Evolutionary conservation across 176 grass and related monocot species (phyloP).

Genomic region (Bolboschoenus planiculmis): DNA sequence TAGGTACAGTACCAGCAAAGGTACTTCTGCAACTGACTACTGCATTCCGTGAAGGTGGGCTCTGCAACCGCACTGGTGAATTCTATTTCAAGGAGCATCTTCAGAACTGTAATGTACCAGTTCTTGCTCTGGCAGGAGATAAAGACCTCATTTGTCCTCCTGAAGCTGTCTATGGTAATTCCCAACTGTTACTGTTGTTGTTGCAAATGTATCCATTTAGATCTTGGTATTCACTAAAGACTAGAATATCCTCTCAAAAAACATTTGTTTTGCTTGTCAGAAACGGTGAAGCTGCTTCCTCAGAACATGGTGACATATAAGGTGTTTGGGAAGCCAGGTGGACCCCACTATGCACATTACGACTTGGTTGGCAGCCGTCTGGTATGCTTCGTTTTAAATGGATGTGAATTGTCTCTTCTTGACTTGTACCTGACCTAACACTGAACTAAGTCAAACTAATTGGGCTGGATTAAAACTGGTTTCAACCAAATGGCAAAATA

Average conservation of each 20-base stretch:
- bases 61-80: constrained; percentile 51
- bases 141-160: constrained; percentile 84
- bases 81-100: constrained; percentile 81
- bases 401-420: not conserved
- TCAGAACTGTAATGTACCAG: constrained; percentile 48
- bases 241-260: not conserved
- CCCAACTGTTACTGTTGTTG: not conserved
- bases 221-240: not conserved
- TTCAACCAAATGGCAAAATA: not conserved
- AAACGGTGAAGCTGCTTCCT: constrained; percentile 82
- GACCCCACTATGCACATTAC: constrained; percentile 90
- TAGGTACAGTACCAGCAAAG: constrained; percentile 91
- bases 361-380: constrained; percentile 82
- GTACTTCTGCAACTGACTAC: constrained; percentile 78
- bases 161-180: constrained; percentile 76
- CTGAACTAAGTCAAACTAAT: not conserved
- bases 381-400: constrained; percentile 35
- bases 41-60: constrained; percentile 69
- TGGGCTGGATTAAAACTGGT: not conserved
- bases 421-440: not conserved
- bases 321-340: constrained; percentile 55
- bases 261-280: constrained; percentile 41
- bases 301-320: constrained; percentile 65
- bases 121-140: constrained; percentile 88
- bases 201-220: not conserved